Base-by-base conservation (phyloP, 768 basidiomycete genomes). In the Hygrophorus russula region DNA sequence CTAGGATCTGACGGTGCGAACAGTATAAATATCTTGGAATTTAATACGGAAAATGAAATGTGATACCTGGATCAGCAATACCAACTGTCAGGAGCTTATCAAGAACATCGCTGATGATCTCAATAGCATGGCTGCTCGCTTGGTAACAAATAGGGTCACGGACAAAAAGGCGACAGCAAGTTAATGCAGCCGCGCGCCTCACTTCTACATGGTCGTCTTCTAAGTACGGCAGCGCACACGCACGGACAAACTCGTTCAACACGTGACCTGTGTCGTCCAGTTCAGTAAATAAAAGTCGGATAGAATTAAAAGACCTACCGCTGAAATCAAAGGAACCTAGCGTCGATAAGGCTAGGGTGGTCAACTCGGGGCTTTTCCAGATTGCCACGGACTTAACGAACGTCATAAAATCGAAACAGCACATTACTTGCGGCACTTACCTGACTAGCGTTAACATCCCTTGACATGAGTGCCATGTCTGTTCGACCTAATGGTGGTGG, bases 21-120 rank as follows among this genome's bases (percentile, higher is more conserved):
- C 32, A 48, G 27, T 49, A 36, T 39, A 18, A 39, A 38, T 19
- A 4, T 7, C 3, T n/a, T 10, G 10, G 32, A 1, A 15, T 36
- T 14, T 13, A 9, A 20, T 32, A 10, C 13, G 9, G n/a, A 19
- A 14, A 7, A 30, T 14, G 2, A 30, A 17, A 28, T 18, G 32
- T 9, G 13, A 13, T 30, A 92, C 93, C 90, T 41, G 93, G 90
- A 67, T 99, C 96, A 24, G 94, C 91, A 42, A 96, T 91, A 8
- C 86, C 94, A 27, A 97, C 89, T 1, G 89, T 93, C 44, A 98
- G 63, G 10, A 99, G 71, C 60, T 97, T 98, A 59, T 96, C 92
- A 33, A 98, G 71, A n/a, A 98, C 93, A 50, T 98, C 94, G 59
- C 89, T 90, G 56, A 99, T 93, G 46, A 98, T 82, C 55, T 97